These are phyloP conservation scores for Leishmania martiniquensis DNA, from an alignment of 208 protist genomes.

Conservation along the genomic window DNA sequence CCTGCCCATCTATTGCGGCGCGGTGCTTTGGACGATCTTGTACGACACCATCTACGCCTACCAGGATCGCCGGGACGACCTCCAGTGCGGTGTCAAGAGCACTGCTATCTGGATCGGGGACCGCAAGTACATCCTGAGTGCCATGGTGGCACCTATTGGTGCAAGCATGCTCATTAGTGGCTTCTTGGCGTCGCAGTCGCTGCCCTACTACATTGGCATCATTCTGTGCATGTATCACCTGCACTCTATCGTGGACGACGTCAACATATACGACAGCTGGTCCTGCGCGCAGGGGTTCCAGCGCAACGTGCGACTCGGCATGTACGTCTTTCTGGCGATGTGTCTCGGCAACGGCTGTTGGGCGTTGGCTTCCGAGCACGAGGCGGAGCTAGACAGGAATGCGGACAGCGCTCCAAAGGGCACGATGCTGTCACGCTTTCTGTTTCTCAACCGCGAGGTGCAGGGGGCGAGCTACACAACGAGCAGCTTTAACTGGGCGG, in stretches of 20 bases:
- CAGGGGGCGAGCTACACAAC: conserved; percentile 34
- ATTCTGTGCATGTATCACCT: conserved; percentile 65
- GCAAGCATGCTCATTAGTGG: conserved; percentile 60
- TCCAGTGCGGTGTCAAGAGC: conserved; percentile 85
- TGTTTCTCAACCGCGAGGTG: conserved; percentile 53
- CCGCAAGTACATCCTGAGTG: conserved; percentile 75
- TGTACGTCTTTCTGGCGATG: conserved; percentile 76
- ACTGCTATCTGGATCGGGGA: conserved; percentile 82
- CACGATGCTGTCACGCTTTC: conserved; percentile 51
- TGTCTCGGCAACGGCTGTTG: conserved; percentile 80
- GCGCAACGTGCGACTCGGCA: conserved; percentile 67
- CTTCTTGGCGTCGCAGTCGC: conserved; percentile 65
- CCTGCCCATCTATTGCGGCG: conserved; percentile 71
- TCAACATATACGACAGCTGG: conserved; percentile 89
- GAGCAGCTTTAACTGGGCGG: conserved; percentile 70
- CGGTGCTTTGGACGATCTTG: conserved; percentile 79
- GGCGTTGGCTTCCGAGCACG: conserved; percentile 74
- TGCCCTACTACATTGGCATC: conserved; percentile 77
- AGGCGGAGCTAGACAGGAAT: conserved; percentile 53
- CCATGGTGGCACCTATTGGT: conserved; percentile 58
- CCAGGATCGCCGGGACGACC: conserved; percentile 75
- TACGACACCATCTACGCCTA: conserved; percentile 90
- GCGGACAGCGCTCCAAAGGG: conserved; percentile 35
- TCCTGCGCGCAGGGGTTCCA: conserved; percentile 71
- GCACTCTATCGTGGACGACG: conserved; percentile 77